Evolutionary conservation across 2,329 filamentous ascomycete species (phyloP).

Genomic region (Ceratocystis diversiconidia): DNA sequence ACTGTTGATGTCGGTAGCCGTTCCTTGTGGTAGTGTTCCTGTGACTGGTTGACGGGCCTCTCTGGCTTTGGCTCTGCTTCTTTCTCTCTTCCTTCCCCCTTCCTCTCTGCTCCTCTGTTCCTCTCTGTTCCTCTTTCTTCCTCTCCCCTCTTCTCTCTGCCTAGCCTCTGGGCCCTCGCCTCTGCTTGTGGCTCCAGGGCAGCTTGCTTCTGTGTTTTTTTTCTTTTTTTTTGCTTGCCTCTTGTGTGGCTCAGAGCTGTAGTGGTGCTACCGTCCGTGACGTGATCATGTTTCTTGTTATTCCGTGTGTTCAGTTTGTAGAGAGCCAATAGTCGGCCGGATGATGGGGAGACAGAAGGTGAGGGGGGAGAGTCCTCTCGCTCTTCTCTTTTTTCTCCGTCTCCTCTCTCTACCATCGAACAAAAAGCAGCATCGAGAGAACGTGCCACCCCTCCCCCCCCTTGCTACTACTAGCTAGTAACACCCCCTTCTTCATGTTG

Average conservation of each 20-base stretch:
- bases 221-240: background rate
- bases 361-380: background rate
- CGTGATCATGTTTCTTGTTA: constrained; percentile 2
- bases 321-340: background rate
- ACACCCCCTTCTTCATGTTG: background rate
- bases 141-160: background rate
- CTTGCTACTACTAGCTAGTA: background rate
- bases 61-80: background rate
- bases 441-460: constrained; percentile 5
- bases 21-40: background rate
- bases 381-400: background rate
- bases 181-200: background rate
- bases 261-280: constrained; percentile 1
- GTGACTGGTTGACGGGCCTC: background rate
- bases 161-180: background rate
- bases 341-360: background rate
- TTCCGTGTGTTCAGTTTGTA: background rate
- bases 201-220: background rate
- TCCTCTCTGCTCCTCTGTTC: too few relatives aligned
- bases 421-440: background rate
- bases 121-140: too few relatives aligned
- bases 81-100: too few relatives aligned
- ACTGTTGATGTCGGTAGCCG: background rate
- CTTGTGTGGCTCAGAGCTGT: background rate
- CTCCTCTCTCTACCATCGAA: background rate